A percentile compares a stretch with the other conserved stretches of the same genome.
Conservation (phyloP, 2,329 filamentous ascomycete genomes). For the Sclerotinia spermophila region DNA sequence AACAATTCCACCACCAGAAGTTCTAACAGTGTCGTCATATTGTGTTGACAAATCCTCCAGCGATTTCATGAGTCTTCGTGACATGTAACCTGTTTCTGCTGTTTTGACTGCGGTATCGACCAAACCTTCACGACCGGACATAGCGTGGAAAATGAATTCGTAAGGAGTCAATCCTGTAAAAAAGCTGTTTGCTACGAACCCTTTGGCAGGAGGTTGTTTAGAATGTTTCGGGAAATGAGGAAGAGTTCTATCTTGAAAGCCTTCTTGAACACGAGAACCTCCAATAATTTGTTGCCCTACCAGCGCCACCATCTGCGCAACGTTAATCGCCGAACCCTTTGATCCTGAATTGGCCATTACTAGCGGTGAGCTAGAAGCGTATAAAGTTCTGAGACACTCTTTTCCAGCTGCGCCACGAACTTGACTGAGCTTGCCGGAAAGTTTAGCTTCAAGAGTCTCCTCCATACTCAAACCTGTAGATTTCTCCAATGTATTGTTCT, state of each 20-base stretch:
- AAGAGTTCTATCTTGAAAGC: constrained; percentile 91
- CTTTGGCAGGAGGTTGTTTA: constrained; percentile 88
- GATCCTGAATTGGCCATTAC: constrained; percentile 98
- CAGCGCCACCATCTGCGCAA: constrained; percentile 96
- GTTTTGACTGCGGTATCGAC: constrained; percentile 99
- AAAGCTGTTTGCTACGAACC: constrained; percentile 96
- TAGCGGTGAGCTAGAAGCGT: constrained; percentile 85
- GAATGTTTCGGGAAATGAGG: constrained; percentile 95
- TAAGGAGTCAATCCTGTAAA: constrained; percentile 86
- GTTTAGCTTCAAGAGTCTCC: constrained; percentile 82
- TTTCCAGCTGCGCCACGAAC: constrained; percentile 89
- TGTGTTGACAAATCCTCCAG: constrained; percentile 89
- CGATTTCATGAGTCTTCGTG: constrained; percentile 94
- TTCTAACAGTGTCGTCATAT: constrained; percentile 93
- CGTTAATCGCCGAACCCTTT: constrained; percentile 96
- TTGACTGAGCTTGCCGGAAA: constrained; percentile 87
- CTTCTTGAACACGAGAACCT: constrained; percentile 86
- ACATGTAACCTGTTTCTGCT: constrained; percentile 99
- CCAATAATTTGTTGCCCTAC: constrained; percentile 98
- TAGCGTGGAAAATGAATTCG: constrained; percentile 97
- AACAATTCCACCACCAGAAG: constrained; percentile 81
- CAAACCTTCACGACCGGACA: constrained; percentile 95
- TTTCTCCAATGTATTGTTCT: constrained; percentile 76
- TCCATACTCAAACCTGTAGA: constrained; percentile 87
- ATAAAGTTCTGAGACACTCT: constrained; percentile 85